phyloP scores from a whole-genome alignment of 169 alveolate species.

The Besnoitia besnoiti region DNA sequence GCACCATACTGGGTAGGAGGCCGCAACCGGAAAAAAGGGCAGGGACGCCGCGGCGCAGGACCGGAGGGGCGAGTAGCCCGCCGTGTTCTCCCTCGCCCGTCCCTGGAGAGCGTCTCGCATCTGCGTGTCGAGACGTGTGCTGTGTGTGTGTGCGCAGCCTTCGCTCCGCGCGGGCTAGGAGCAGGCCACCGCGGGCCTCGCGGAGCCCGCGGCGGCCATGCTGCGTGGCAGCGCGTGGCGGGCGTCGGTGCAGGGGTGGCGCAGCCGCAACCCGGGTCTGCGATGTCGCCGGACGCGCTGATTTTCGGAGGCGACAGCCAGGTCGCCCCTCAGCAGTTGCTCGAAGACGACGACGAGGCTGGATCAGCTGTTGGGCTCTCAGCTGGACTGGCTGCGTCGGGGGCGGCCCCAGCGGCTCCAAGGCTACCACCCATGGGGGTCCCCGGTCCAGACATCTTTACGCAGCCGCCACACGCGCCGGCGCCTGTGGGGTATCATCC shows the following conservation, averaged over 20 bases:
- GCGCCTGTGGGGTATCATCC: background rate
- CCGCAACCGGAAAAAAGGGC: background rate
- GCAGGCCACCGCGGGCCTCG: background rate
- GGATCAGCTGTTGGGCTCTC: background rate
- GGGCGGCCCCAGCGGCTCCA: background rate
- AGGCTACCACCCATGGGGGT: background rate
- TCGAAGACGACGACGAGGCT: background rate
- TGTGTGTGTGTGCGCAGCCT: background rate
- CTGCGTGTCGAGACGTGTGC: background rate
- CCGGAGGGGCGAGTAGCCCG: background rate
- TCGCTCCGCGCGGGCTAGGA: background rate
- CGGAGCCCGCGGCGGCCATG: background rate
- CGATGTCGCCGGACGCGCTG: background rate
- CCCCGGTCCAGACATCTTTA: background rate
- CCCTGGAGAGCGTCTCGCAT: background rate
- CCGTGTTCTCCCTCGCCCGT: background rate
- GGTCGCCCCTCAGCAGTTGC: background rate
- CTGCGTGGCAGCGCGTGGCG: background rate
- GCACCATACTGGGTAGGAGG: background rate
- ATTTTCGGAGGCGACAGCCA: background rate
- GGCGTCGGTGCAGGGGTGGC: background rate
- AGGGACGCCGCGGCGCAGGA: background rate
- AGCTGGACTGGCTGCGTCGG: background rate
- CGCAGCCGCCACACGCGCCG: background rate
- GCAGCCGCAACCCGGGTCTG: background rate